Percentiles rank a stretch among this genome's conserved stretches.
Evolutionary conservation across 257 asterid genomes (phyloP).

Genomic region (Salvia splendens): DNA sequence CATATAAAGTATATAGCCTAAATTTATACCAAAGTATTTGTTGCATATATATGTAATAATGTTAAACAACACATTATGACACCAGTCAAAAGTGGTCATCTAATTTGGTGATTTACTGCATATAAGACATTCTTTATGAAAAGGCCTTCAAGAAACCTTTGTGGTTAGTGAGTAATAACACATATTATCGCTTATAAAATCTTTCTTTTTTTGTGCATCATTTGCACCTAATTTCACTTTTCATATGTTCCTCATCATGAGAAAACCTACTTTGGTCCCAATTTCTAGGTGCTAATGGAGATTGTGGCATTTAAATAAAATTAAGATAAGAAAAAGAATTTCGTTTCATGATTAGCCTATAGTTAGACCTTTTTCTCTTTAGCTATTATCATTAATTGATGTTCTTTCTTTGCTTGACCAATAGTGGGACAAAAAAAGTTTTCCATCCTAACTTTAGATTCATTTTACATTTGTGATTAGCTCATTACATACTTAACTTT

Average conservation of each 20-base stretch:
- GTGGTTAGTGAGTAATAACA: constrained; percentile 36
- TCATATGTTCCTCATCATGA: constrained; percentile 31
- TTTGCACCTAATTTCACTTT: constrained; percentile 13
- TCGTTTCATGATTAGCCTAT: constrained; percentile 21
- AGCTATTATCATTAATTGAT: not conserved
- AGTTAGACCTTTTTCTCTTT: constrained; percentile 15
- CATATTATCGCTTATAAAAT: constrained; percentile 13
- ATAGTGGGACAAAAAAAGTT: constrained; percentile 2
- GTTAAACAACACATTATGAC: constrained; percentile 27
- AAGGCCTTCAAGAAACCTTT: constrained; percentile 37
- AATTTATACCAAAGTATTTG: too few species aligned
- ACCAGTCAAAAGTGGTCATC: constrained; percentile 38
- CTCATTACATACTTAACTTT: too few species aligned
- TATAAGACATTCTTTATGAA: constrained; percentile 39
- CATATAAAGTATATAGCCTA: too few species aligned
- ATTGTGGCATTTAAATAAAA: constrained; percentile 15
- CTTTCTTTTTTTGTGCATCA: not conserved
- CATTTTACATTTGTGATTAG: too few species aligned
- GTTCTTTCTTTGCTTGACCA: constrained; percentile 6
- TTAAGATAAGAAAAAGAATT: constrained; percentile 1
- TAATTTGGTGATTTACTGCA: constrained; percentile 7
- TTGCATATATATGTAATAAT: constrained; percentile 22
- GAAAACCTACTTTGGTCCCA: constrained; percentile 40
- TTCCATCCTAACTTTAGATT: not conserved
- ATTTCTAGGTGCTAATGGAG: constrained; percentile 36